Conservation (phyloP, 129 eudicot species). For the Logfia minima region DNA sequence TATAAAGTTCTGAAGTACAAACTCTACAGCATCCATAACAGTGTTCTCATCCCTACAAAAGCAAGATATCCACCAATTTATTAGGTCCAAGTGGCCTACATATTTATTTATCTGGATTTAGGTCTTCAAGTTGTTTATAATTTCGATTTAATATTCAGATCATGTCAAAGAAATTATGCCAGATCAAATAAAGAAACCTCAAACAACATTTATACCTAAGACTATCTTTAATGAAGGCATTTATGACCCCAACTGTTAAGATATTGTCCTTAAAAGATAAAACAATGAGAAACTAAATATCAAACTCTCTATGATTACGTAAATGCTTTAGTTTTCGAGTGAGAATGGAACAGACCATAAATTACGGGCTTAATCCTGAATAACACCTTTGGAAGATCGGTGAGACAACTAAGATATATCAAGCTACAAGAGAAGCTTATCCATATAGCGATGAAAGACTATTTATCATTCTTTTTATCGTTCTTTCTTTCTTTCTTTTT, state of each 20-base stretch:
- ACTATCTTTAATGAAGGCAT: not conserved
- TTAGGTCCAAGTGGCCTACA: slow-evolving; percentile 15
- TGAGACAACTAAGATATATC: slow-evolving; percentile 11
- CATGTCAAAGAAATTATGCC: not conserved
- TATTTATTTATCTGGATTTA: slow-evolving; percentile 19
- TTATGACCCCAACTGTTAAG: slow-evolving; percentile 18
- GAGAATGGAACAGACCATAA: not conserved
- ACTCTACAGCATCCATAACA: slow-evolving; percentile 90
- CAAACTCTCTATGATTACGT: slow-evolving; percentile 8
- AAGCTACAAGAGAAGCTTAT: slow-evolving; percentile 18
- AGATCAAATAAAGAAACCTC: slow-evolving; percentile 16
- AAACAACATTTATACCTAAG: slow-evolving; percentile 15
- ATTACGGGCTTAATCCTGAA: not conserved
- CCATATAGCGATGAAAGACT: slow-evolving; percentile 8
- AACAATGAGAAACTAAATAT: slow-evolving; percentile 3
- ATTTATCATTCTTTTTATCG: not conserved
- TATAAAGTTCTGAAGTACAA: slow-evolving; percentile 93
- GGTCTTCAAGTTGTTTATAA: slow-evolving; percentile 16
- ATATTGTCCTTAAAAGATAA: slow-evolving; percentile 16
- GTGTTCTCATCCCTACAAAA: slow-evolving; percentile 81
- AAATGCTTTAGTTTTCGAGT: slow-evolving; percentile 7
- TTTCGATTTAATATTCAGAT: not conserved
- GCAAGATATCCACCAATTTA: slow-evolving; percentile 25
- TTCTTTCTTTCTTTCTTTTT: too few relatives aligned
- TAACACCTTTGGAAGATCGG: not conserved